These are phyloP conservation scores for Tetracladium setigerum DNA, from an alignment of 495 filamentous ascomycete species.

Conservation along the genomic window DNA sequence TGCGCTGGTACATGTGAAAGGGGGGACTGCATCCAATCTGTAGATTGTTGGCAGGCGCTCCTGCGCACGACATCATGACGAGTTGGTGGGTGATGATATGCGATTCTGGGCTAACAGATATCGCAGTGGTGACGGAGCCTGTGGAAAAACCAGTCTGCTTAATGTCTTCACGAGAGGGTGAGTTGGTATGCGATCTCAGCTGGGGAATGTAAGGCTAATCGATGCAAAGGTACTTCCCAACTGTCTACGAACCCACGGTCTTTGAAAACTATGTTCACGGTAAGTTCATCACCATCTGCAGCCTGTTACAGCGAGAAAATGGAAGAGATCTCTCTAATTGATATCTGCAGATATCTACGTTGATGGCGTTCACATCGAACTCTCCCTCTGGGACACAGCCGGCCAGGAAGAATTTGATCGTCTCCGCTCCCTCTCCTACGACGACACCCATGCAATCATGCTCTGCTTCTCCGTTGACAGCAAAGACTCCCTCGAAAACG, in stretches of 20 bases:
- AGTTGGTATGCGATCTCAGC: slow-evolving; percentile 20
- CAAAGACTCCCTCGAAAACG: slow-evolving; percentile 93
- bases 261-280: slow-evolving; percentile 99
- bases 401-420: slow-evolving; percentile 99
- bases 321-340: background rate
- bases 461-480: slow-evolving; percentile 97
- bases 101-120: slow-evolving; percentile 4
- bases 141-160: slow-evolving; percentile 92
- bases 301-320: background rate
- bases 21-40: background rate
- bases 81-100: background rate
- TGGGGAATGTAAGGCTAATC: background rate
- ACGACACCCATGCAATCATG: slow-evolving; percentile 97
- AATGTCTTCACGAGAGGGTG: slow-evolving; percentile 99
- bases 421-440: slow-evolving; percentile 89
- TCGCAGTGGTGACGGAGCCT: slow-evolving; percentile 88
- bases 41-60: background rate
- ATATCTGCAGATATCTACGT: slow-evolving; percentile 79
- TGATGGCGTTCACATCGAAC: slow-evolving; percentile 90
- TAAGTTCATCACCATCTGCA: slow-evolving; percentile 31
- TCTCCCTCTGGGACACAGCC: slow-evolving; percentile 96
- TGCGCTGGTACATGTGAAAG: background rate
- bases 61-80: background rate
- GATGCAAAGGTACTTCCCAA: slow-evolving; percentile 79
- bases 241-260: slow-evolving; percentile 97